Conservation (phyloP, 139 green algal species). For the Diplosphaera chodatii region DNA sequence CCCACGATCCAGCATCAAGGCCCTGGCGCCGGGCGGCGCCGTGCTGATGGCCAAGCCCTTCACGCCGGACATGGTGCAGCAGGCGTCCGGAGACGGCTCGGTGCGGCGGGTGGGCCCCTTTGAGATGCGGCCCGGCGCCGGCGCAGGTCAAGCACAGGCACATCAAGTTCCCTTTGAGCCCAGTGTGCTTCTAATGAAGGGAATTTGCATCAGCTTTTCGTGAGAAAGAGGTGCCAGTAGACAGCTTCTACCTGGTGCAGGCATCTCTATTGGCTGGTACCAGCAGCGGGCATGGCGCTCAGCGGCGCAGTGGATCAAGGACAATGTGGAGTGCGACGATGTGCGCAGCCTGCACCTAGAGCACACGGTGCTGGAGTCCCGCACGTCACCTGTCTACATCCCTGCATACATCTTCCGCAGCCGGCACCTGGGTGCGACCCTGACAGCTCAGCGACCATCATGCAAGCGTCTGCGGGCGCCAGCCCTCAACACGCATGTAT, state of each 20-base stretch:
- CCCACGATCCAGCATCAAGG: not conserved
- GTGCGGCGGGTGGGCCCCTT: slow-evolving; percentile 9
- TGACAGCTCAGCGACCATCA: too few relatives aligned
- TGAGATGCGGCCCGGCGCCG: slow-evolving; percentile 2
- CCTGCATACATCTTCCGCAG: slow-evolving; percentile 7
- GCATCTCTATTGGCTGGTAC: not conserved
- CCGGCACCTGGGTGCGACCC: slow-evolving; percentile 1
- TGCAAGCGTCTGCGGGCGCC: too few relatives aligned
- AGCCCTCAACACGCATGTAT: too few relatives aligned
- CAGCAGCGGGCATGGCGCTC: not conserved
- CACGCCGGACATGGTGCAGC: slow-evolving; percentile 1
- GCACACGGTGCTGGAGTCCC: not conserved
- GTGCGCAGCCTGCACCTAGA: not conserved
- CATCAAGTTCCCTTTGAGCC: too few relatives aligned
- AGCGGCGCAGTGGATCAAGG: not conserved
- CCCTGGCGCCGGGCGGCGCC: not conserved
- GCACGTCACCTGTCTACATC: slow-evolving; percentile 4
- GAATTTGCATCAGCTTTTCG: too few relatives aligned
- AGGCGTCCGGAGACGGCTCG: not conserved
- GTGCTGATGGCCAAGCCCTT: not conserved
- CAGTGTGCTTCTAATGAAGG: too few relatives aligned
- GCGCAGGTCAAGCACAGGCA: too few relatives aligned
- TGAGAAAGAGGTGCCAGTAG: too few relatives aligned
- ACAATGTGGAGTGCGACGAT: not conserved
- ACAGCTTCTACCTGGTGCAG: not conserved